Percentiles rank a stretch among this genome's conserved stretches.
Conservation (phyloP, 345 rosid species). For the Salix caprea region DNA sequence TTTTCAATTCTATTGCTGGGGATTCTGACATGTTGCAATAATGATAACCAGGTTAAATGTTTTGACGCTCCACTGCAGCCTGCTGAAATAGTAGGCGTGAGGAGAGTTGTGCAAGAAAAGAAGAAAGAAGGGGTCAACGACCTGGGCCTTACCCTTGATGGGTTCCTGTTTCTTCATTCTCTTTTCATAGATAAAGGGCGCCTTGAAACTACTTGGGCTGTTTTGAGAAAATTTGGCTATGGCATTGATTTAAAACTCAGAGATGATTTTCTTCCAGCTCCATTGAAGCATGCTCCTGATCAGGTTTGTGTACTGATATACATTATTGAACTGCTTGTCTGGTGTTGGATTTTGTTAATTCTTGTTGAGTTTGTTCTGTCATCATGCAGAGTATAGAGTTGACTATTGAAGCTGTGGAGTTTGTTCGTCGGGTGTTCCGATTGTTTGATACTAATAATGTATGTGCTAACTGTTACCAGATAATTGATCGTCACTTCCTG, state of each 20-base stretch:
- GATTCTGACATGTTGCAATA: constrained; percentile 20
- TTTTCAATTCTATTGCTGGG: not conserved
- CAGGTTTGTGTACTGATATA: constrained; percentile 42
- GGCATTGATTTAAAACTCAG: constrained; percentile 58
- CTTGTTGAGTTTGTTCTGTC: not conserved
- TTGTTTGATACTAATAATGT: constrained; percentile 68
- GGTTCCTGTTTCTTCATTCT: constrained; percentile 66
- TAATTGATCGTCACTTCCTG: not conserved
- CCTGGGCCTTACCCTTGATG: constrained; percentile 73
- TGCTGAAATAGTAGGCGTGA: constrained; percentile 68
- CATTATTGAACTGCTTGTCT: not conserved
- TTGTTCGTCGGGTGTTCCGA: constrained; percentile 58
- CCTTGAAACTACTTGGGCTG: constrained; percentile 78
- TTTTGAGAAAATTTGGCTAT: constrained; percentile 76
- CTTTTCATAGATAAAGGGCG: constrained; percentile 82
- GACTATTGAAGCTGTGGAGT: constrained; percentile 53
- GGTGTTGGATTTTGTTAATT: not conserved
- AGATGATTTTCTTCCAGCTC: constrained; percentile 53
- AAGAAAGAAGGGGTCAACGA: constrained; percentile 68
- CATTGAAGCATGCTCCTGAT: constrained; percentile 62
- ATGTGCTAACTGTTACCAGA: constrained; percentile 22
- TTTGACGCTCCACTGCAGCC: constrained; percentile 73
- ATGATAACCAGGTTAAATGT: constrained; percentile 56
- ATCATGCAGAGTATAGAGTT: constrained; percentile 67
- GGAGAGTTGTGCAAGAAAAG: constrained; percentile 78